Evolutionary conservation across 176 grass and related monocot genomes (phyloP).

Genomic region (Saccharum spontaneum): DNA sequence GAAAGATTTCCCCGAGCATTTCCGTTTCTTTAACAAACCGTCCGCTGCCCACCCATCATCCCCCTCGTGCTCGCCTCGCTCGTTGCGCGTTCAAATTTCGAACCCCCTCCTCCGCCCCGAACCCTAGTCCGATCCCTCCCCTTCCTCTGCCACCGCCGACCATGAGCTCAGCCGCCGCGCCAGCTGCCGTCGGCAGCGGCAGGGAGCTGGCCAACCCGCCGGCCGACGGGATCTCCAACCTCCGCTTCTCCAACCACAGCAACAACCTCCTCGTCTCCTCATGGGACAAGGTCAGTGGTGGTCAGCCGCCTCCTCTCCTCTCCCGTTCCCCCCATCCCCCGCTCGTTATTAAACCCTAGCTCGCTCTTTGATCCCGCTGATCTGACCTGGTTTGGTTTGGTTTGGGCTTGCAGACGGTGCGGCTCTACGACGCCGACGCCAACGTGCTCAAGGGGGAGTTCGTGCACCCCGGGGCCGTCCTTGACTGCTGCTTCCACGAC

Average conservation of each 20-base stretch:
- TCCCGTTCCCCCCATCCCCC: not conserved
- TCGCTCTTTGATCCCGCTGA: conserved; percentile 27
- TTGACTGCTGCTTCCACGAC: conserved; percentile 99
- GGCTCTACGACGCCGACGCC: conserved; percentile 78
- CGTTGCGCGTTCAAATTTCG: conserved; percentile 46
- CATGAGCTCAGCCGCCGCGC: conserved; percentile 41
- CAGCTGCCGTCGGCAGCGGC: conserved; percentile 43
- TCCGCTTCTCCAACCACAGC: conserved; percentile 99
- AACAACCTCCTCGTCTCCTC: conserved; percentile 95
- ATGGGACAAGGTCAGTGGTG: conserved; percentile 70
- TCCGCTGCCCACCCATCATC: not conserved
- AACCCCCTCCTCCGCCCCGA: not conserved
- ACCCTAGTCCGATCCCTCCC: not conserved
- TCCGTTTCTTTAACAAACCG: not conserved
- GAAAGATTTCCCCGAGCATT: not conserved
- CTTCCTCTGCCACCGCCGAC: not conserved
- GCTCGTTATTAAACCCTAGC: conserved; percentile 52
- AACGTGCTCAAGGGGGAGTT: conserved; percentile 87
- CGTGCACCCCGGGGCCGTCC: conserved; percentile 68
- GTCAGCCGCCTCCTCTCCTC: too few relatives aligned
- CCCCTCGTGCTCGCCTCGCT: conserved; percentile 8
- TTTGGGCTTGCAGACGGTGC: conserved; percentile 53
- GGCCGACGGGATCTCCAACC: conserved; percentile 86
- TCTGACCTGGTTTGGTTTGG: conserved; percentile 16
- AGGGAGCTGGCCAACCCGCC: conserved; percentile 75